phyloP scores from a whole-genome alignment of 73 alveolate species.

The Halteria grandinella region DNA sequence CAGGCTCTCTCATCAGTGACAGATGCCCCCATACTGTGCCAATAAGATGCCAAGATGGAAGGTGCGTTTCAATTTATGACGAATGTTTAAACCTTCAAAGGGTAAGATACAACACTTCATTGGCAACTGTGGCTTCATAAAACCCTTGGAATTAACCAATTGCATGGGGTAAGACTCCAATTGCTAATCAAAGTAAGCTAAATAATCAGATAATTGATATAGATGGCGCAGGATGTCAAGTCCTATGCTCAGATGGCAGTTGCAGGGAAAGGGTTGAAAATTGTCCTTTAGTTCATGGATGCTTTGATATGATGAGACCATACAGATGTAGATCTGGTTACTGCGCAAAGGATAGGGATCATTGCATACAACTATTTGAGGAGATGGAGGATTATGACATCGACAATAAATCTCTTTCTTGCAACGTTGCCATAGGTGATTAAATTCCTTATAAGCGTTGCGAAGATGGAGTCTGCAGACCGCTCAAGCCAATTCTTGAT shows the following conservation, averaged over 20 bases:
- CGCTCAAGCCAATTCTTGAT: background rate
- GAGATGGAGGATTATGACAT: background rate
- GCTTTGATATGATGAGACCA: slow-evolving; percentile 59
- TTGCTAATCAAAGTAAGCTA: too few species aligned
- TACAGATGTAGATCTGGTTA: slow-evolving; percentile 75
- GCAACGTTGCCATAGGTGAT: background rate
- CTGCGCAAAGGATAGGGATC: slow-evolving; percentile 56
- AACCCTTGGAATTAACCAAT: background rate
- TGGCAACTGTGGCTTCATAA: background rate
- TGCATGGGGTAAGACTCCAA: too few species aligned
- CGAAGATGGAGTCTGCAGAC: slow-evolving; percentile 85
- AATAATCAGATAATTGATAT: too few species aligned
- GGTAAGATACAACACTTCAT: background rate
- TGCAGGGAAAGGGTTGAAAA: slow-evolving; percentile 72
- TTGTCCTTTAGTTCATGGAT: slow-evolving; percentile 80
- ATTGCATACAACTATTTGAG: slow-evolving; percentile 50
- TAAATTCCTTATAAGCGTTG: slow-evolving; percentile 7
- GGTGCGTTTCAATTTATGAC: slow-evolving; percentile 13
- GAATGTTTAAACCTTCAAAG: slow-evolving; percentile 6
- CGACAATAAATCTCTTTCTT: background rate
- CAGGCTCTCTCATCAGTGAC: slow-evolving; percentile 9
- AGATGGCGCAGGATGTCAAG: slow-evolving; percentile 64
- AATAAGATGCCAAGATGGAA: slow-evolving; percentile 58
- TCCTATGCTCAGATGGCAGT: slow-evolving; percentile 75
- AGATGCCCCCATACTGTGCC: slow-evolving; percentile 69